phyloP scores from a whole-genome alignment of 768 basidiomycete genomes.

The Sistotremastrum suecicum region DNA sequence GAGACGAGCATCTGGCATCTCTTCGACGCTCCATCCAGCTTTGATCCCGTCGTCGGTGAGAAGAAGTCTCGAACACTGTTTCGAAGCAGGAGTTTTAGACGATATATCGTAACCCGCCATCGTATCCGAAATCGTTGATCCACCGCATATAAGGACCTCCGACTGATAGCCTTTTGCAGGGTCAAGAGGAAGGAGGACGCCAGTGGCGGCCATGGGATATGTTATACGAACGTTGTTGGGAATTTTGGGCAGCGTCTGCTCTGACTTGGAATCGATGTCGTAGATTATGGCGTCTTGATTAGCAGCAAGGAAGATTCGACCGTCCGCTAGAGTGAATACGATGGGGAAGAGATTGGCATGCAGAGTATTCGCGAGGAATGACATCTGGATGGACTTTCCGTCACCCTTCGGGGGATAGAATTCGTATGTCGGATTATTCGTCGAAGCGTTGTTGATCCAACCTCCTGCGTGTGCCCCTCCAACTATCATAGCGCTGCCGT shows the following conservation, averaged over 20 bases:
- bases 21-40: constrained; percentile 59
- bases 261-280: constrained; percentile 52
- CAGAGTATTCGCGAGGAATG: constrained; percentile 55
- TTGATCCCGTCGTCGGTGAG: constrained; percentile 51
- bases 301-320: constrained; percentile 60
- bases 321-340: constrained; percentile 57
- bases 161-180: constrained; percentile 48
- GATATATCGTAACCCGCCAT: constrained; percentile 48
- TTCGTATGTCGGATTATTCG: constrained; percentile 71
- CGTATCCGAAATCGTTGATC: constrained; percentile 49
- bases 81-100: constrained; percentile 57
- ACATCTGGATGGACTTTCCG: constrained; percentile 49
- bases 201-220: constrained; percentile 72
- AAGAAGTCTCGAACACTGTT: constrained; percentile 57
- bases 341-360: constrained; percentile 78
- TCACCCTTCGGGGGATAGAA: constrained; percentile 71
- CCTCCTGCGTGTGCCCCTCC: constrained; percentile 73
- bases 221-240: constrained; percentile 72
- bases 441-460: constrained; percentile 74
- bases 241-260: constrained; percentile 46
- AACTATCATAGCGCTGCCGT: constrained; percentile 75
- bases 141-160: constrained; percentile 66
- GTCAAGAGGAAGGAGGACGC: constrained; percentile 55
- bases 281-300: constrained; percentile 72
- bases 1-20: constrained; percentile 57